Conservation (phyloP, 2,329 filamentous ascomycete species). For the Xylariales sp. region DNA sequence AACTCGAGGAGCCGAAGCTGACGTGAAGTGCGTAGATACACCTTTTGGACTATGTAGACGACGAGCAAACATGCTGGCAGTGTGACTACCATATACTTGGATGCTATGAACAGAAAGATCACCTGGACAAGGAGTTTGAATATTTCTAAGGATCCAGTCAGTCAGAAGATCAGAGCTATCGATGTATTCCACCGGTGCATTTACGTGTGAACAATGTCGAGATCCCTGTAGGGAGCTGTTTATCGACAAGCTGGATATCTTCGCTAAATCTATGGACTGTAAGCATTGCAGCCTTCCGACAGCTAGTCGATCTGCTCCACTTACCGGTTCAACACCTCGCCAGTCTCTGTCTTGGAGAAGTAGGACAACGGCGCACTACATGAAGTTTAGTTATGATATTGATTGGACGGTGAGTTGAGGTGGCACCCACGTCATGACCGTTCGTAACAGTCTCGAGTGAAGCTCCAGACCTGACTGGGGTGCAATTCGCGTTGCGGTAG, state of each 20-base stretch:
- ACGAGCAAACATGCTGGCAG: constrained; percentile 39
- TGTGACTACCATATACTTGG: constrained; percentile 38
- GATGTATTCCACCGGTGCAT: too few species aligned
- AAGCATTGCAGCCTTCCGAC: neutral
- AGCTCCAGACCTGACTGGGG: constrained; percentile 28
- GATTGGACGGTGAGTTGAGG: constrained; percentile 7
- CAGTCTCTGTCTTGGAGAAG: constrained; percentile 34
- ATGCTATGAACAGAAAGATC: constrained; percentile 37
- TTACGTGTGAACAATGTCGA: too few species aligned
- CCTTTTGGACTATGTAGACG: constrained; percentile 42
- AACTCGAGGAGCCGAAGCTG: constrained; percentile 53
- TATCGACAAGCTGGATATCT: constrained; percentile 39
- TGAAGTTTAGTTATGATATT: too few species aligned
- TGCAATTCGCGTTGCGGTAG: constrained; percentile 26
- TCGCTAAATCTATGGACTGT: constrained; percentile 32
- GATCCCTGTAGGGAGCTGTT: constrained; percentile 33
- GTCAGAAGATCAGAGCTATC: too few species aligned
- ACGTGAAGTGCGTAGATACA: constrained; percentile 51
- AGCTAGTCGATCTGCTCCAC: neutral
- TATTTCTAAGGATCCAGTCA: too few species aligned
- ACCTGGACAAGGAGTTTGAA: constrained; percentile 37
- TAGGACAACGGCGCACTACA: constrained; percentile 34
- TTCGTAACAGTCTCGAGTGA: constrained; percentile 26
- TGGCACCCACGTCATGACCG: constrained; percentile 18
- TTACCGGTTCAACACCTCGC: constrained; percentile 35